Evolutionary conservation across 106 monocot genomes (phyloP).

Genomic region (Acorus calamus): DNA sequence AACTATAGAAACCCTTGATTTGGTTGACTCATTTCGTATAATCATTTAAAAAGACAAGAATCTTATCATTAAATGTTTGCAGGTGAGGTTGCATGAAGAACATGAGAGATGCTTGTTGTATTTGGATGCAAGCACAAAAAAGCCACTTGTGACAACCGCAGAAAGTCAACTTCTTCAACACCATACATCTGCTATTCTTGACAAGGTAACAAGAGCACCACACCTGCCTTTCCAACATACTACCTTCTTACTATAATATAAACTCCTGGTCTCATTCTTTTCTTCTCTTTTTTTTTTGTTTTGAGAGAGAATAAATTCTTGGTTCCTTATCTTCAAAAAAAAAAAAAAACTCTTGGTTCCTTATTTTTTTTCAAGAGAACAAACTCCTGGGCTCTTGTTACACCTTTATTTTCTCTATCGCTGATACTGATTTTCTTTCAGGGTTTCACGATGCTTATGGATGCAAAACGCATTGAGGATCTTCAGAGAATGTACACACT

Average conservation of each 20-base stretch:
- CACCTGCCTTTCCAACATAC: too few relatives aligned
- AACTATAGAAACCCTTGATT: too few relatives aligned
- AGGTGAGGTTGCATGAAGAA: background rate
- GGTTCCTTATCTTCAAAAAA: too few relatives aligned
- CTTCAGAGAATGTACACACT: background rate
- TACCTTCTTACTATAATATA: too few relatives aligned
- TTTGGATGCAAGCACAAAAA: background rate
- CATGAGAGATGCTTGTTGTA: slow-evolving; percentile 1
- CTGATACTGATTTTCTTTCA: background rate
- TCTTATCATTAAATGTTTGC: background rate
- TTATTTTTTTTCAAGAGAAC: too few relatives aligned
- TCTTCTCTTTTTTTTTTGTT: too few relatives aligned
- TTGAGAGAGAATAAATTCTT: too few relatives aligned
- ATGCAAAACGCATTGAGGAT: background rate
- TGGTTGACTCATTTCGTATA: too few relatives aligned
- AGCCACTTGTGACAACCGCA: background rate
- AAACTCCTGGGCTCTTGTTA: background rate
- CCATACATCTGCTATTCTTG: background rate
- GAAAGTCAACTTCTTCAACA: background rate
- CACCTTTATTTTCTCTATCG: background rate
- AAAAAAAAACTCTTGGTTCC: too few relatives aligned
- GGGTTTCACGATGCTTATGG: background rate
- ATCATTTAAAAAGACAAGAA: too few relatives aligned
- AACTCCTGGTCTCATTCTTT: too few relatives aligned
- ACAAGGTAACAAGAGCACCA: background rate